Base-by-base conservation (phyloP, 2,329 filamentous ascomycete genomes). In the Penicillium sp. region DNA sequence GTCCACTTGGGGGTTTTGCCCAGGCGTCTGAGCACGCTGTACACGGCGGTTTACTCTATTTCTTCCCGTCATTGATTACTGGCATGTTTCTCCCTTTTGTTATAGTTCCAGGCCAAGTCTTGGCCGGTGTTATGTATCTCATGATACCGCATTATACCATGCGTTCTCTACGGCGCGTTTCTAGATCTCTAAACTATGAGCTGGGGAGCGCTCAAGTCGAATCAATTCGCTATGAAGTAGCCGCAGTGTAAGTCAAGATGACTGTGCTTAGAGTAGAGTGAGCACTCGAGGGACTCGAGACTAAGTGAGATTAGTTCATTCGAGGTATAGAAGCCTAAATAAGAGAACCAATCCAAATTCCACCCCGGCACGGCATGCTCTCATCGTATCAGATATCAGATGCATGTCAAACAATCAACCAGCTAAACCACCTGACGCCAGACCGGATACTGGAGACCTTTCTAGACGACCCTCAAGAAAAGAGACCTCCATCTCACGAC, bases 131-230 rank as follows among this genome's bases (percentile, higher is more conserved):
- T 33, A 6, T 31, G 31, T 40, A 18, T 16, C 49, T 51, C 13
- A 14, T 24, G 19, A 49, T 52, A 22, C 37, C 33, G 56, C 44
- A 43, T 50, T 54, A 58, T 46, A 50, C 41, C 50, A 52, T 41
- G 36, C 37, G 19, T 36, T 31, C n/a, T 18, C 35, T 37, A 22
- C 19, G 35, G 33, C 24, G 43, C n/a, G n/a, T 49, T 35, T 35
- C 46, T 49, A 33, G 27, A 35, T 49, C 27, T 49, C 46, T 49
- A 49, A 5, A 16, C 19, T 31, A 31, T 49, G 46, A 49, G 46
- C 46, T 11, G 46, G 22, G n/a, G 46, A 35, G n/a, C n/a, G 46
- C 46, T 49, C 46, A 49, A 9, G 33, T 35, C 7, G 6, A 31
- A 31, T 22, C 22, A 22, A 22, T 22, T 22, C 22, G 22, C 22